phyloP scores from a whole-genome alignment of 75 land plant species.

The Picea sitchensis region DNA sequence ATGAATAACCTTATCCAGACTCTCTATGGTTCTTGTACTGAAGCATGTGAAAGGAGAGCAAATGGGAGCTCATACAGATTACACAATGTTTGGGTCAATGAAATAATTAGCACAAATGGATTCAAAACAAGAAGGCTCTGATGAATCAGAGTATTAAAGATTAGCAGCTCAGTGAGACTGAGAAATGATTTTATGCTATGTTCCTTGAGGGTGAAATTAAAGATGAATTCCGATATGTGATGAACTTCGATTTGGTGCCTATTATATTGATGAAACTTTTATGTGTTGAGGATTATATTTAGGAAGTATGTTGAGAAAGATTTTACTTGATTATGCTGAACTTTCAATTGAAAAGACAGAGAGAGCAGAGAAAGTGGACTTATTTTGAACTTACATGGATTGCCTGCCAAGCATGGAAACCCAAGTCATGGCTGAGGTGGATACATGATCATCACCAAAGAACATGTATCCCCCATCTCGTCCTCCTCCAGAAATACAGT shows the following conservation, averaged over 20 bases:
- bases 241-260: not conserved
- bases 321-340: not conserved
- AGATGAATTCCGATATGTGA: not conserved
- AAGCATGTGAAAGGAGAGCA: too few species aligned
- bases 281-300: not conserved
- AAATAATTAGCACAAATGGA: not conserved
- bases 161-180: not conserved
- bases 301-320: not conserved
- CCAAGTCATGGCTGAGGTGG: slow-evolving; percentile 50
- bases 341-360: not conserved
- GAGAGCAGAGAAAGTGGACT: not conserved
- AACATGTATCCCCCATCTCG: slow-evolving; percentile 66
- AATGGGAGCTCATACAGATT: too few species aligned
- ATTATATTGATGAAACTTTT: not conserved
- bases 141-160: not conserved
- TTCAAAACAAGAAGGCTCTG: not conserved
- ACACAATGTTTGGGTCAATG: too few species aligned
- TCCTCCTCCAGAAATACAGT: slow-evolving; percentile 64
- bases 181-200: not conserved
- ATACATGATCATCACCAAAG: slow-evolving; percentile 73
- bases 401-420: slow-evolving; percentile 52
- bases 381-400: slow-evolving; percentile 21
- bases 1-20: too few species aligned
- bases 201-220: not conserved
- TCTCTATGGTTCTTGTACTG: too few species aligned